Evolutionary conservation across 352 stramenopile species (phyloP), one percentile per base, ranked within the genome.

Genomic region (Globisporangium orthogonon): DNA sequence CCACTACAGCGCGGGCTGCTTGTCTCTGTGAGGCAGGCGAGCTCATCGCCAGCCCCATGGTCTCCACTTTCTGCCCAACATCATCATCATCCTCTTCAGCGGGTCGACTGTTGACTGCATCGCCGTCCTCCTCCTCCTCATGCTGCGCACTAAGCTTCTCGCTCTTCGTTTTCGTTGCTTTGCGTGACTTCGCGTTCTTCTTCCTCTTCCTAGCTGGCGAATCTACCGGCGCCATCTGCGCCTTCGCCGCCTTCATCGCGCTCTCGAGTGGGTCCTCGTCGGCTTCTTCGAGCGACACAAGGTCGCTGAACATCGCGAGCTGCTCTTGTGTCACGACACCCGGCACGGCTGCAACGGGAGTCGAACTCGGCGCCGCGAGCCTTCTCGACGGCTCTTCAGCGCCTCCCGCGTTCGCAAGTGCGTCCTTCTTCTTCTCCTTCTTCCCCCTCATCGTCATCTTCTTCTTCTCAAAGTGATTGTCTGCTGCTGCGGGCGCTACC

Each of bases 191-290:
- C 9, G 9, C 55, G 4, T 0, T 47, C 41, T 47, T 9, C 15
- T 7, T 17, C n/a, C 23, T 23, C 23, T 23, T 18, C 43, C 17
- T n/a, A 4, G 0, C 43, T 48, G 18, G 43, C 2, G 44, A 49
- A 4, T 49, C 18, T 1, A 18, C 44, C 7, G 1, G 1, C 30
- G 35, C 30, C n/a, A 71, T 63, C 35, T 73, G 65, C 46, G 72
- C 74, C 43, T 66, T 50, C 33, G 78, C 60, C n/a, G 58, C 70
- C 10, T 62, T 52, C 35, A 83, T 54, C 15, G 66, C 68, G 41
- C 67, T 65, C 37, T 79, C 71, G 14, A 81, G 48, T 33, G 65
- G 61, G 39, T 80, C 60, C 43, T 67, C 60, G 30, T 66, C 60
- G 28, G 43, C 43, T 31, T 31, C 43, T 31, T 31, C 44, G 44